phyloP scores from a whole-genome alignment of 257 asterid genomes.

The Lithospermum erythrorhizon region DNA sequence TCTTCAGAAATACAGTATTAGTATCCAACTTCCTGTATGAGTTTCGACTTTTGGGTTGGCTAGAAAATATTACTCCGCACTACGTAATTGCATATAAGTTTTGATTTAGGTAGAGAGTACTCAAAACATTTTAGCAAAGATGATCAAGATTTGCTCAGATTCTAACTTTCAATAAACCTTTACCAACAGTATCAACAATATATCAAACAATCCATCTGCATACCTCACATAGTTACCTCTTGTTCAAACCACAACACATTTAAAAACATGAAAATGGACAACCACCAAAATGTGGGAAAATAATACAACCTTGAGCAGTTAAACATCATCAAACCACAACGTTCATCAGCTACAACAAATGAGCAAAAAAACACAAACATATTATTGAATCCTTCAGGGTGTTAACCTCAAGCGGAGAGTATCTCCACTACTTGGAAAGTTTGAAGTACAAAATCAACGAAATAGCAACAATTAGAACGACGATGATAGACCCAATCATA shows the following conservation, averaged over 20 bases:
- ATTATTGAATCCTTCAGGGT: background rate
- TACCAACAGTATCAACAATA: no score
- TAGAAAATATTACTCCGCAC: no score
- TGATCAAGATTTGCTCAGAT: no score
- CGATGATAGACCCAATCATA: conserved; percentile 36
- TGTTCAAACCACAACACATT: no score
- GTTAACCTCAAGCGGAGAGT: background rate
- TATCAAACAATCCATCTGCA: background rate
- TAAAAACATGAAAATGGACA: background rate
- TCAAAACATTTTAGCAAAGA: no score
- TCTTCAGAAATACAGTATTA: no score
- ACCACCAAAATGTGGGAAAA: background rate
- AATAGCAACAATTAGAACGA: conserved; percentile 38
- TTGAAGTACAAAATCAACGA: conserved; percentile 50
- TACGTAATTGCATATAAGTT: no score
- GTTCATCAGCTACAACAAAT: background rate
- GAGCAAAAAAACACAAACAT: background rate
- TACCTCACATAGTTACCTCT: background rate
- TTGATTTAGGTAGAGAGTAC: no score
- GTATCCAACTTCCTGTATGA: no score
- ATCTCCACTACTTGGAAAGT: conserved; percentile 25
- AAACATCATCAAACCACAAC: background rate
- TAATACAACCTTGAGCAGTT: background rate
- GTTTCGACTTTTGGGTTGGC: no score
- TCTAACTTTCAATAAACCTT: no score